Evolutionary conservation across 306 rosid species (phyloP).

Genomic region (Sesbania bispinosa): DNA sequence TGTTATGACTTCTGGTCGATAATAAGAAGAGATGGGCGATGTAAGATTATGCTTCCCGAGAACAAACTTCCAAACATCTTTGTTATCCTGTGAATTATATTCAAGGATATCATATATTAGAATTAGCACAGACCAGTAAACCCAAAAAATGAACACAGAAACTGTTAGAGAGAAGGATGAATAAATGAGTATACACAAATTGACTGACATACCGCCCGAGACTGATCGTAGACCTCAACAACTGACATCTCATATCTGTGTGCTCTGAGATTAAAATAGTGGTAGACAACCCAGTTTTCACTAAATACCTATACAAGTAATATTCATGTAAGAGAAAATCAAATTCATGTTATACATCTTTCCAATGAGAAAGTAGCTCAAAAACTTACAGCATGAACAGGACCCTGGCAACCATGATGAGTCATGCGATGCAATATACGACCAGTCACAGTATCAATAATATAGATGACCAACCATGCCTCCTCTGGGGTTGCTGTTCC

Average conservation of each 20-base stretch:
- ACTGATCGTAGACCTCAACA: conserved; percentile 92
- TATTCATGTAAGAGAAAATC: conserved; percentile 26
- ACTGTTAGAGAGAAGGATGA: neutral
- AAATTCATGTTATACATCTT: conserved; percentile 3
- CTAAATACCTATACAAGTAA: conserved; percentile 72
- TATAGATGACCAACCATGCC: conserved; percentile 78
- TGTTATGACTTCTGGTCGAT: conserved; percentile 75
- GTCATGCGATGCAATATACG: conserved; percentile 88
- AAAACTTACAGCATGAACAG: conserved; percentile 83
- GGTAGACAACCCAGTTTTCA: conserved; percentile 99
- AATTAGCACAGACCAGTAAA: conserved; percentile 14
- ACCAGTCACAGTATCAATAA: conserved; percentile 85
- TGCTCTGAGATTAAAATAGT: conserved; percentile 96
- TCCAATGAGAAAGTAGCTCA: conserved; percentile 22
- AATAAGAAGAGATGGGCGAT: conserved; percentile 77
- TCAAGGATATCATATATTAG: conserved; percentile 12
- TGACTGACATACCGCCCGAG: conserved; percentile 78
- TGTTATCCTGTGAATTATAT: conserved; percentile 65
- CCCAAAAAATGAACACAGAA: neutral
- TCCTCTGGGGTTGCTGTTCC: conserved; percentile 92
- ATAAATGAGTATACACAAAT: conserved; percentile 23
- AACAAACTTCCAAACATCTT: conserved; percentile 88
- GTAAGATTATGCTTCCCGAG: conserved; percentile 98
- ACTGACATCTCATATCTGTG: conserved; percentile 98
- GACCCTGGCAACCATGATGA: conserved; percentile 96